Evolutionary conservation across 768 basidiomycete genomes (phyloP).

Genomic region (Podaxis sp.): DNA sequence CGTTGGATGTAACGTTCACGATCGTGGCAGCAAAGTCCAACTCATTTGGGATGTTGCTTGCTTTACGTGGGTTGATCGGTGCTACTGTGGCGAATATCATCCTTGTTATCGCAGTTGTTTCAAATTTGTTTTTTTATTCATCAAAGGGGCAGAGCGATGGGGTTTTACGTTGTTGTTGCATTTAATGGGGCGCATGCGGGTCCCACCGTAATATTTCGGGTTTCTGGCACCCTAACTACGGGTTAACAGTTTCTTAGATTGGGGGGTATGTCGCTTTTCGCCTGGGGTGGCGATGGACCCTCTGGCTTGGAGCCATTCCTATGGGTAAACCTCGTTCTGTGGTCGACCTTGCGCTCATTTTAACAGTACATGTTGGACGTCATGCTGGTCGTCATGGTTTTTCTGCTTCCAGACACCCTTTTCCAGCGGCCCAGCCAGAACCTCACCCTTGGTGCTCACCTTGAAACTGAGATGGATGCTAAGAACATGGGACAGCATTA

Average conservation of each 20-base stretch:
- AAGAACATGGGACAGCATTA: neutral
- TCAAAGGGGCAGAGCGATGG: slow-evolving; percentile 41
- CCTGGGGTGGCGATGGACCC: slow-evolving; percentile 41
- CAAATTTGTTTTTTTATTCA: slow-evolving; percentile 33
- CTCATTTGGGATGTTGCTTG: slow-evolving; percentile 29
- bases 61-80: slow-evolving; percentile 26
- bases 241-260: slow-evolving; percentile 18
- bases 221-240: too few species aligned
- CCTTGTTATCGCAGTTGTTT: slow-evolving; percentile 38
- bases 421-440: neutral
- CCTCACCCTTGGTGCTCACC: neutral
- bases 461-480: neutral
- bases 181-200: slow-evolving; percentile 39
- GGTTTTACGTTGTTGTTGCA: slow-evolving; percentile 35
- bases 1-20: slow-evolving; percentile 30
- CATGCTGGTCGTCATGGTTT: slow-evolving; percentile 22
- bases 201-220: slow-evolving; percentile 29
- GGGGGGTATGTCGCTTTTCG: slow-evolving; percentile 35
- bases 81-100: slow-evolving; percentile 24
- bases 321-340: slow-evolving; percentile 27
- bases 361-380: slow-evolving; percentile 30
- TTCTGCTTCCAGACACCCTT: slow-evolving; percentile 8
- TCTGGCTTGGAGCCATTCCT: slow-evolving; percentile 39
- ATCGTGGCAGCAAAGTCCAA: slow-evolving; percentile 30
- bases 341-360: slow-evolving; percentile 32